Evolutionary conservation across 1,284 basidiomycete species (phyloP).

Genomic region (Leccinum fallax): DNA sequence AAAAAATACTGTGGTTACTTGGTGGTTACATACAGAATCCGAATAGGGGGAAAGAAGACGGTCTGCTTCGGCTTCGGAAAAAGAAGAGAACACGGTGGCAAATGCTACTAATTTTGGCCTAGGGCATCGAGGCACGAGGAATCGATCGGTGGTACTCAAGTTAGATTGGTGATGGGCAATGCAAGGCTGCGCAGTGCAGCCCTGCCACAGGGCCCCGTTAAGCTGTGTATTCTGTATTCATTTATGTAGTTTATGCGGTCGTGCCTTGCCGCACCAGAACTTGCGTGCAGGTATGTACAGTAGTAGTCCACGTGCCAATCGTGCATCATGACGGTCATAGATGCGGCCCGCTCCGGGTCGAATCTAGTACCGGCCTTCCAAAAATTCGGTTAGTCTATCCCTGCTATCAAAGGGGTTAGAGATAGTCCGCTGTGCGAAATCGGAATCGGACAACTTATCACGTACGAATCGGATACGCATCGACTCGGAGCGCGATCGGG

Average conservation of each 20-base stretch:
- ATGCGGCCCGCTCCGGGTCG: neutral
- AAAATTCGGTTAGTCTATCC: neutral
- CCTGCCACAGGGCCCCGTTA: neutral
- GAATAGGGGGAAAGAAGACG: neutral
- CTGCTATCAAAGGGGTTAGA: neutral
- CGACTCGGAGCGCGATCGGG: neutral
- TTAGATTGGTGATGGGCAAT: neutral
- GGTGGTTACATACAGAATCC: neutral
- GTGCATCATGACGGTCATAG: neutral
- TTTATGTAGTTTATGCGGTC: neutral
- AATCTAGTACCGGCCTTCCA: neutral
- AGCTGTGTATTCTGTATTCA: neutral
- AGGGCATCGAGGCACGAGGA: neutral
- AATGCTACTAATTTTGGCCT: neutral
- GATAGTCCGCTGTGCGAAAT: neutral
- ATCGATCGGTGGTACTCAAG: neutral
- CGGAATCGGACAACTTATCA: neutral
- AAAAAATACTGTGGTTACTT: neutral
- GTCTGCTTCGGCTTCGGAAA: neutral
- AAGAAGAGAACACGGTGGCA: neutral
- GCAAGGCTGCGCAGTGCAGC: neutral
- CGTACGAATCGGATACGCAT: neutral
- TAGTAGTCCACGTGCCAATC: neutral
- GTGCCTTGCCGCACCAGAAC: neutral
- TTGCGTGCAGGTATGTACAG: neutral